phyloP scores from a whole-genome alignment of 78 protist genomes.

The Abeoforma whisleri region DNA sequence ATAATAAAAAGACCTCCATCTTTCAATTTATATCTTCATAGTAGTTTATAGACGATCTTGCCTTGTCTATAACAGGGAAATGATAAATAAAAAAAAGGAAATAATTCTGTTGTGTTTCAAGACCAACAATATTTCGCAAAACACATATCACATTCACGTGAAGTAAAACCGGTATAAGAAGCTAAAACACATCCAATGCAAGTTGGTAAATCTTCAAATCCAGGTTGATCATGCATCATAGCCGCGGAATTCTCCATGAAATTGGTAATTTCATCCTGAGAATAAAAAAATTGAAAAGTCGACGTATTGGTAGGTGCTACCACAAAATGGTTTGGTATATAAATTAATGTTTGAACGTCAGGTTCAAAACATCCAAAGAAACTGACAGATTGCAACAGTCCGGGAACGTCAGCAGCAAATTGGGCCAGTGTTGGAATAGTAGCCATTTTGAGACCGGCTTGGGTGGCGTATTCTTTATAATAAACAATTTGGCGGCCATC shows the following conservation, averaged over 20 bases:
- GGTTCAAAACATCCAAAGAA: constrained; percentile 22
- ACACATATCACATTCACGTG: background rate
- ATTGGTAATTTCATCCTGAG: constrained; percentile 1
- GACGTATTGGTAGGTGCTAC: background rate
- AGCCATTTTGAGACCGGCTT: background rate
- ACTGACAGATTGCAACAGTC: background rate
- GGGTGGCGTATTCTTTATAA: background rate
- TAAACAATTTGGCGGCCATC: too few species aligned
- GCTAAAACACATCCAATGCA: constrained; percentile 23
- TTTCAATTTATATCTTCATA: too few species aligned
- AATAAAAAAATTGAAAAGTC: background rate
- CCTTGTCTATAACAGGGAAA: too few species aligned
- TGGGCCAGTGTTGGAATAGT: constrained; percentile 5
- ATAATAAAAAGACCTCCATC: too few species aligned
- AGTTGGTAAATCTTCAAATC: constrained; percentile 23
- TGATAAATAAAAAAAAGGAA: too few species aligned
- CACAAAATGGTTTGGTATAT: constrained; percentile 2
- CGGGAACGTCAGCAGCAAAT: background rate
- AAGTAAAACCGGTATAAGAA: background rate
- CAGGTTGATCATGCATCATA: background rate
- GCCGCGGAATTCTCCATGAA: background rate
- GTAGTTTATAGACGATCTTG: too few species aligned
- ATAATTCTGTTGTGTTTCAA: too few species aligned
- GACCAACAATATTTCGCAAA: constrained; percentile 12
- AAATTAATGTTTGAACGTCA: constrained; percentile 8